These are phyloP conservation scores for Kingdonia uniflora DNA, from an alignment of 164 flowering plant species.

Conservation along the genomic window DNA sequence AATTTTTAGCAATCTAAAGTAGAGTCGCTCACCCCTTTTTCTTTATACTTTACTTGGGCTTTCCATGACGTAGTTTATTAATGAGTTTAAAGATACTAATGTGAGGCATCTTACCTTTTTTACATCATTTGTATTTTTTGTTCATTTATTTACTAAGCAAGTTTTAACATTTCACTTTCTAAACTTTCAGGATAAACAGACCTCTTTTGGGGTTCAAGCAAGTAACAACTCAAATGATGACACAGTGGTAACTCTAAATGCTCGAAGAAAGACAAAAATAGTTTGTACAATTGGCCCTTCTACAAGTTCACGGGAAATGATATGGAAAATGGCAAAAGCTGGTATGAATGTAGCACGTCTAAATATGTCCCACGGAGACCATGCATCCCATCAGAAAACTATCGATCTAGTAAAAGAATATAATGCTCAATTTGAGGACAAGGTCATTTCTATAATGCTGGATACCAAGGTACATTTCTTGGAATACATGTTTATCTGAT, in stretches of 20 bases:
- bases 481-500: too few species aligned
- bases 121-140: background rate
- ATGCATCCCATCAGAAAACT: constrained; percentile 89
- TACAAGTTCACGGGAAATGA: constrained; percentile 85
- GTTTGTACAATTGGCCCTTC: constrained; percentile 99
- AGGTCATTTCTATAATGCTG: constrained; percentile 83
- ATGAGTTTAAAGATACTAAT: background rate
- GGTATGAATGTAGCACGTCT: constrained; percentile 98
- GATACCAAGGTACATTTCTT: constrained; percentile 74
- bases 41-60: background rate
- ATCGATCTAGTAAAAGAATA: constrained; percentile 90
- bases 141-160: background rate
- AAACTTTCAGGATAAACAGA: constrained; percentile 20
- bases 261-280: constrained; percentile 73
- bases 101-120: background rate
- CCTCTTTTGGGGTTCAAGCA: constrained; percentile 23
- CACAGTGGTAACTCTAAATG: constrained; percentile 7
- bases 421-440: constrained; percentile 80
- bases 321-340: constrained; percentile 89
- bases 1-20: too few species aligned
- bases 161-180: background rate
- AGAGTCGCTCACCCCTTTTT: background rate
- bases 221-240: constrained; percentile 15
- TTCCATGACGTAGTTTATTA: background rate
- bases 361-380: constrained; percentile 99